Evolutionary conservation across 176 grass and related monocot species (phyloP).

Genomic region (Aegilops sharonensis): DNA sequence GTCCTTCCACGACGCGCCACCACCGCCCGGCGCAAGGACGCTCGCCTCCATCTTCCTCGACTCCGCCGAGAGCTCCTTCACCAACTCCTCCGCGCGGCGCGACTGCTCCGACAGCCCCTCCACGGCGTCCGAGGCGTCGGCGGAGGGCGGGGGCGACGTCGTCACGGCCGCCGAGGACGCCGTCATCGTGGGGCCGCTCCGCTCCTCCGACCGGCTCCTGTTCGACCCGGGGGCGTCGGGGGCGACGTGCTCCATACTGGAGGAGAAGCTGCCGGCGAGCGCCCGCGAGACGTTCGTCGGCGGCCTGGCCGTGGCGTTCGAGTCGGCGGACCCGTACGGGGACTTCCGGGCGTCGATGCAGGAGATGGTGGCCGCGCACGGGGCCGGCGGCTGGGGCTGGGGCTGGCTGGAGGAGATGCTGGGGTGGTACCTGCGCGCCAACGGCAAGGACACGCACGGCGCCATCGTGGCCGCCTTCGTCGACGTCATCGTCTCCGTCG

Average conservation of each 20-base stretch:
- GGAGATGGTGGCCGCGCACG: conserved; percentile 70
- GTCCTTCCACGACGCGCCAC: conserved; percentile 12
- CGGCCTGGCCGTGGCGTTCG: conserved; percentile 58
- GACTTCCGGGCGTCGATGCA: conserved; percentile 80
- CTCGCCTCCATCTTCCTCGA: conserved; percentile 56
- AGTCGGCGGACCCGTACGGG: conserved; percentile 74
- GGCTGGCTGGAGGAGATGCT: conserved; percentile 81
- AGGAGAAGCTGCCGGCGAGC: not conserved
- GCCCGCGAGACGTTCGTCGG: conserved; percentile 30
- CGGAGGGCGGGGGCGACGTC: not conserved
- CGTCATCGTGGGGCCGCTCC: conserved; percentile 35
- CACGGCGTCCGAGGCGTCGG: conserved; percentile 46
- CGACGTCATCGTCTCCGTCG: conserved; percentile 66
- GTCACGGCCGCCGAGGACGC: conserved; percentile 36
- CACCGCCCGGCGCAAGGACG: conserved; percentile 8
- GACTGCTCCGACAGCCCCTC: conserved; percentile 62
- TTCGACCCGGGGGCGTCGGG: conserved; percentile 52
- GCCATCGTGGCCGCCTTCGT: conserved; percentile 69
- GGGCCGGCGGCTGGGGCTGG: conserved; percentile 43
- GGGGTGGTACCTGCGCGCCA: conserved; percentile 64
- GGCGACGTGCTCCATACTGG: conserved; percentile 60
- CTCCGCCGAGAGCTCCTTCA: conserved; percentile 60
- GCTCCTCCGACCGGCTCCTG: conserved; percentile 60
- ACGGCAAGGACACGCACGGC: conserved; percentile 52
- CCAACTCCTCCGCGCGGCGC: conserved; percentile 44